These are phyloP conservation scores for Trypanosoma avium DNA, from an alignment of 208 protist species.

Conservation along the genomic window DNA sequence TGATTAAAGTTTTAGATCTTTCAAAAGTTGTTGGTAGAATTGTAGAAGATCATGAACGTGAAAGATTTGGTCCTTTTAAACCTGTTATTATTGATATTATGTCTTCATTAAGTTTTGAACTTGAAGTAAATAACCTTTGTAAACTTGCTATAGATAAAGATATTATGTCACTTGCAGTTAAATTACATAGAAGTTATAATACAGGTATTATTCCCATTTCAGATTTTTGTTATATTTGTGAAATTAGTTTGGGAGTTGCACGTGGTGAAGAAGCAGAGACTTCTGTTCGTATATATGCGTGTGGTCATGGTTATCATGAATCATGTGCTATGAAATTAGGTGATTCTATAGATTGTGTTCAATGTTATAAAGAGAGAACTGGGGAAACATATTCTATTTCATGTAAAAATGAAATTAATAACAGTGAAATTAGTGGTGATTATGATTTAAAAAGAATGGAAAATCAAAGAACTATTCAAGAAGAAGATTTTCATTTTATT, in stretches of 20 bases:
- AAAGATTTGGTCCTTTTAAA: slow-evolving; percentile 58
- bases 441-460: not conserved
- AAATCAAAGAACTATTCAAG: not conserved
- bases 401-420: not conserved
- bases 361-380: slow-evolving; percentile 16
- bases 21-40: slow-evolving; percentile 49
- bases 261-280: slow-evolving; percentile 7
- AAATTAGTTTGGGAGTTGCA: slow-evolving; percentile 23
- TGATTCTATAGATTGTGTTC: slow-evolving; percentile 13
- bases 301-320: slow-evolving; percentile 81
- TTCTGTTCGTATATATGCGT: slow-evolving; percentile 62
- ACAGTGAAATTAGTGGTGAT: not conserved
- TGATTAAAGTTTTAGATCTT: slow-evolving; percentile 57
- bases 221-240: slow-evolving; percentile 66
- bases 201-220: slow-evolving; percentile 47
- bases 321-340: slow-evolving; percentile 24
- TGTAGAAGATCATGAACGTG: slow-evolving; percentile 48
- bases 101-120: slow-evolving; percentile 54
- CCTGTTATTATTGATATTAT: slow-evolving; percentile 65
- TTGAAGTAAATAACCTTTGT: slow-evolving; percentile 52
- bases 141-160: slow-evolving; percentile 48
- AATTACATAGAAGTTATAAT: slow-evolving; percentile 46
- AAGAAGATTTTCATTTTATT: slow-evolving; percentile 12
- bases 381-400: not conserved
- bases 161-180: slow-evolving; percentile 34